These are phyloP conservation scores for Diaporthe sp. DNA, from an alignment of 2,329 filamentous ascomycete species.

Conservation along the genomic window DNA sequence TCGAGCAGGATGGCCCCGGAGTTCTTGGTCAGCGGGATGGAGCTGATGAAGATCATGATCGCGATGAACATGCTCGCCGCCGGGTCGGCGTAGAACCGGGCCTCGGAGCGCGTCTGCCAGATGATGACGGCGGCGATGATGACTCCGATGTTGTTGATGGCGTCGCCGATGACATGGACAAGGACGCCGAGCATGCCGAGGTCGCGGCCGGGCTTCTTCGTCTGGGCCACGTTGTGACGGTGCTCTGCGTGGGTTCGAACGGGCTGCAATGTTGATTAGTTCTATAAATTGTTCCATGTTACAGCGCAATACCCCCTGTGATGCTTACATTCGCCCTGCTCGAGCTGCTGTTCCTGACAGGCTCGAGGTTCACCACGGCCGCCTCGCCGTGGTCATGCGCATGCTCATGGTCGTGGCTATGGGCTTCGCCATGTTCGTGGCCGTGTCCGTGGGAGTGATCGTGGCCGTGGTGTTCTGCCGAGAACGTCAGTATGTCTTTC, in stretches of 20 bases:
- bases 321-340: constrained; percentile 12
- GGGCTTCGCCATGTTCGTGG: constrained; percentile 44
- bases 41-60: constrained; percentile 78
- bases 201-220: constrained; percentile 62
- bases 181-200: constrained; percentile 81
- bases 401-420: constrained; percentile 47
- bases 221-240: constrained; percentile 56
- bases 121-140: constrained; percentile 79
- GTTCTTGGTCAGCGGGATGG: constrained; percentile 72
- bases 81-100: constrained; percentile 80
- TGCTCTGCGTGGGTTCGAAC: constrained; percentile 62
- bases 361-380: constrained; percentile 20
- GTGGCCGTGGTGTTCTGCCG: constrained; percentile 55
- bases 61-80: constrained; percentile 78
- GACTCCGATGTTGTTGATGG: constrained; percentile 82
- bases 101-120: constrained; percentile 72
- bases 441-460: constrained; percentile 51
- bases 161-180: constrained; percentile 79
- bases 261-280: constrained; percentile 43
- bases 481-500: constrained; percentile 38
- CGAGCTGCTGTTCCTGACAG: not conserved
- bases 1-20: constrained; percentile 78
- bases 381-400: constrained; percentile 44
- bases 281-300: not conserved
- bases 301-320: not conserved